Evolutionary conservation across 495 filamentous ascomycete species (phyloP), one percentile per base, ranked within the genome.

Genomic region (Barbatosphaeria neglecta): DNA sequence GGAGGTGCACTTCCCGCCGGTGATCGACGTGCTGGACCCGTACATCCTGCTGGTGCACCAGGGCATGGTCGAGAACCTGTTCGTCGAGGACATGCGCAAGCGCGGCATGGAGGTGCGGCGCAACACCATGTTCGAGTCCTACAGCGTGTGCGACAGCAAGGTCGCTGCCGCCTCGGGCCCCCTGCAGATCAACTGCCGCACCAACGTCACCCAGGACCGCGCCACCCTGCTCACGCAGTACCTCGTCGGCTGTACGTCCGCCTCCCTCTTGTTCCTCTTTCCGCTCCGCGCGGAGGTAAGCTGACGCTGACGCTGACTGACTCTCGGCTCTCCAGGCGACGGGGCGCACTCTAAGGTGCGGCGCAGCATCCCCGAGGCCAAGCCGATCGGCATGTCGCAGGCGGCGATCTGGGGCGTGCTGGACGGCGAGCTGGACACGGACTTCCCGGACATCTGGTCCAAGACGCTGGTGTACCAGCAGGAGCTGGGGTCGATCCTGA

Each of bases 41-140:
- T 87, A 81, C 48, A 82, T 86, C 33, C 65, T 86, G 4, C 73
- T 86, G 0, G 80, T 82, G 9, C 83, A 87, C 52, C 83, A 87
- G 60, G 83, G 82, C 10, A 83, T 86, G 74, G 66, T 86, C 0
- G 83, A 87, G 61, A 70, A 75, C 37, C 49, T 83, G 10, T 76
- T 87, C 54, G 69, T 84, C 37, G 65, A 80, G 13, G 83, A 87
- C 50, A 63, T 86, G 47, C 61, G 64, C 41, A 66, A 70, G 46
- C 67, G 78, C 41, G 78, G 77, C n/a, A 56, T 76, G 16, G 63
- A 68, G 20, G 75, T 84, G 22, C 64, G 66, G 35, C 61, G 82
- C 39, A 77, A 75, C 52, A 75, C 70, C 25, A 63, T 65, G 16
- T 85, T 83, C 45, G 64, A 70, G 18, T 70, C 68, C 6, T 79